Evolutionary conservation across 2,329 filamentous ascomycete genomes (phyloP).

Genomic region (Fusarium fracticaudum): DNA sequence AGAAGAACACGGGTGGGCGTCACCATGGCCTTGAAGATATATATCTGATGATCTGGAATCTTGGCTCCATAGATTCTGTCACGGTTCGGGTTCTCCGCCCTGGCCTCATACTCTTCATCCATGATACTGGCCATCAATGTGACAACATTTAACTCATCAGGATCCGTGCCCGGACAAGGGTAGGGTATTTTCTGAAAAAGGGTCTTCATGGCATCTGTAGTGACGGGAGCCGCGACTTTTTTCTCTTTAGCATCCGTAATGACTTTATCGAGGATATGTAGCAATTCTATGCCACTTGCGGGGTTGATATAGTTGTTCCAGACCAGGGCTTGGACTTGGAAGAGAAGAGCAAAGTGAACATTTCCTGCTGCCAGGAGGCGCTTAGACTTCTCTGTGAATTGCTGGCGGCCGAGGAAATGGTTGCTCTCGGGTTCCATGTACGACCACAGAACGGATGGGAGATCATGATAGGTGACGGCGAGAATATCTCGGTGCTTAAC

Average conservation of each 20-base stretch:
- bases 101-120: constrained; percentile 53
- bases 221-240: constrained; percentile 51
- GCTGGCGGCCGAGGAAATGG: constrained; percentile 26
- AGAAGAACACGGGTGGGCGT: constrained; percentile 68
- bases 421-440: constrained; percentile 35
- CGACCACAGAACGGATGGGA: constrained; percentile 27
- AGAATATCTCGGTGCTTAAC: constrained; percentile 39
- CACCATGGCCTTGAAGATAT: constrained; percentile 65
- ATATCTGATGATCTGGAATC: constrained; percentile 54
- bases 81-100: constrained; percentile 36
- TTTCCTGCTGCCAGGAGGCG: constrained; percentile 36
- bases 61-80: constrained; percentile 40
- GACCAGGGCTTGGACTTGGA: constrained; percentile 71
- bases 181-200: constrained; percentile 64
- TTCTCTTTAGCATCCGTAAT: constrained; percentile 39
- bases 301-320: constrained; percentile 72
- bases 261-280: constrained; percentile 53
- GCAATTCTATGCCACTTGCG: constrained; percentile 56
- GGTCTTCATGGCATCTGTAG: constrained; percentile 62
- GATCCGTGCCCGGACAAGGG: constrained; percentile 60
- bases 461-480: constrained; percentile 34
- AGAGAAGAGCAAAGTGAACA: constrained; percentile 63
- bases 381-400: constrained; percentile 32
- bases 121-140: constrained; percentile 53
- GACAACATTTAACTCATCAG: constrained; percentile 51